Conservation (phyloP, 2,329 filamentous ascomycete genomes). For the Fusarium verticillioides region DNA sequence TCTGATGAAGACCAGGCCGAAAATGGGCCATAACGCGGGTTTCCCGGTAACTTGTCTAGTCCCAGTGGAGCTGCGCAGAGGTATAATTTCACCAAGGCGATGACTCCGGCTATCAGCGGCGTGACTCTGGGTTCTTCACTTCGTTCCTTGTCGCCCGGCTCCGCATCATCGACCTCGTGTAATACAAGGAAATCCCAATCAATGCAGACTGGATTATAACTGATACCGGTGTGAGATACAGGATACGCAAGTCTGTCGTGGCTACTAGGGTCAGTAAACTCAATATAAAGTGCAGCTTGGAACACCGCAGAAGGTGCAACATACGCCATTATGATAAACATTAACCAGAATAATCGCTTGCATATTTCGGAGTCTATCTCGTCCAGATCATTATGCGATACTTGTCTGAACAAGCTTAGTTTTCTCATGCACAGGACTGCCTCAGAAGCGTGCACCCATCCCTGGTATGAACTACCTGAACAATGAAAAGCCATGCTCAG, state of each 20-base stretch:
- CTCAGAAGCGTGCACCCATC: not conserved
- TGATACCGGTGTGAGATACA: not conserved
- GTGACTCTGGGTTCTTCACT: not conserved
- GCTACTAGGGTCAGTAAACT: fast-evolving
- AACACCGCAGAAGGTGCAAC: fast-evolving
- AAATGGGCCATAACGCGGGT: not conserved
- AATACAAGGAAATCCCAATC: not conserved
- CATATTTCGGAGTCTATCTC: not conserved
- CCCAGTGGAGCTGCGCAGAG: not conserved
- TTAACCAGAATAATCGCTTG: not conserved
- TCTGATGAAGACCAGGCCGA: not conserved
- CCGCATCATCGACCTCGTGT: not conserved
- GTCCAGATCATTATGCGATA: not conserved
- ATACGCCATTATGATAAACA: not conserved
- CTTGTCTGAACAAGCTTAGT: not conserved
- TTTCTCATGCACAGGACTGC: not conserved
- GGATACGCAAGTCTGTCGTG: not conserved
- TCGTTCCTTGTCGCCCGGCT: not conserved
- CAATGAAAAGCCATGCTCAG: not conserved
- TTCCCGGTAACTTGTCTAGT: not conserved
- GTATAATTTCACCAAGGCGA: not conserved
- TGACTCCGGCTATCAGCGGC: not conserved
- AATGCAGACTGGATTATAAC: not conserved
- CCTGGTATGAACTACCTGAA: not conserved
- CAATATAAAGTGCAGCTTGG: fast-evolving